Base-by-base conservation (phyloP, 23 red algal genomes). In the Rhodosorus marinus region DNA sequence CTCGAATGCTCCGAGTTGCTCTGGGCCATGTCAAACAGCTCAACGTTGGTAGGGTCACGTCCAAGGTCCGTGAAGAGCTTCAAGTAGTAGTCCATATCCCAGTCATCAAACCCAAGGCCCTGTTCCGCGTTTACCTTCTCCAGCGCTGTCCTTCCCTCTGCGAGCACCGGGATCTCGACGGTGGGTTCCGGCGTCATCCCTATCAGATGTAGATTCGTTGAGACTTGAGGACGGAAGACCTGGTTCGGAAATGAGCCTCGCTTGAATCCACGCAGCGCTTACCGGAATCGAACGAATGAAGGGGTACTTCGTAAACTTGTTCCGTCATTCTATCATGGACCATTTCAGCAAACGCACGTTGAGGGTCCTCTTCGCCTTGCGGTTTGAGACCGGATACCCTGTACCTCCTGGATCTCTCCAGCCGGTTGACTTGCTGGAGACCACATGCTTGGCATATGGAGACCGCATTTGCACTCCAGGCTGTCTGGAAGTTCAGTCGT, bases 21-120 rank as follows among this genome's bases (percentile, higher is more conserved):
- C 67, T 98, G 90, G 34, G 90, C 90, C 21, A 98, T 72, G 45
- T 98, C 90, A 60, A 72, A 98, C 22, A 98, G 75, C 75, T 98
- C 90, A 2, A 98, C 90, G 45, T 68, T 75, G 15, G 90, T 98
- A 29, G 90, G 90, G 65, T 98, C 69, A 0, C 90, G 78, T 8
- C 51, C 40, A 45, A 98, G 31, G 14, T 29, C 47, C n/a, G 31
- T 50, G 78, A 98, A 98, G 55, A 98, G 31, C 5, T 74, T 7
- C 23, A 51, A 38, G 52, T 98, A 98, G 52, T 85, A 85, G 26
- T 68, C 29, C 22, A 98, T 43, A 49, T 98, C 90, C 34, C 68
- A 70, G 24, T 74, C 79, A 60, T 98, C 90, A 11, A 98, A 80
- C 19, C 78, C 78, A 36, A 98, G 77, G 11, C 79, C 90, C 6